Evolutionary conservation across 495 filamentous ascomycete genomes (phyloP).

Genomic region (Astrothelium subdiscretum): DNA sequence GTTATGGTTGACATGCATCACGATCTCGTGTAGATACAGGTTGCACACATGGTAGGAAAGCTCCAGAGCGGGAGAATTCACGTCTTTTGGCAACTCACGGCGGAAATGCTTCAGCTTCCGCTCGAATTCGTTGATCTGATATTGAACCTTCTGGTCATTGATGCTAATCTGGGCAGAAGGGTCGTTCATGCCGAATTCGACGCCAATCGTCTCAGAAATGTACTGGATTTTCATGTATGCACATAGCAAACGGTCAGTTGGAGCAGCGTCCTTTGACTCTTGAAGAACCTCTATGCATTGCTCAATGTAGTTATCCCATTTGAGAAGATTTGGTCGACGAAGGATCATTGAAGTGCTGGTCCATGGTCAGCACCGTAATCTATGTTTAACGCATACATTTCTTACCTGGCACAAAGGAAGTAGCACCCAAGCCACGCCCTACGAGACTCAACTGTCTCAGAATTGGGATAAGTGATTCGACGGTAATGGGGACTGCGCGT

Average conservation of each 20-base stretch:
- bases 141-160: conserved; percentile 60
- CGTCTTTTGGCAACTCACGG: conserved; percentile 38
- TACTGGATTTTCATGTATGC: conserved; percentile 68
- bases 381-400: not conserved
- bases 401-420: conserved; percentile 53
- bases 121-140: conserved; percentile 64
- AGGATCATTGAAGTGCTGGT: conserved; percentile 64
- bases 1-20: conserved; percentile 60
- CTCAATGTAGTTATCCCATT: conserved; percentile 75
- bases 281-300: conserved; percentile 71
- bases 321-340: conserved; percentile 67
- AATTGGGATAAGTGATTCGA: conserved; percentile 9
- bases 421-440: conserved; percentile 77
- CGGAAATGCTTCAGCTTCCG: conserved; percentile 61
- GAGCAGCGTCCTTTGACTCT: conserved; percentile 54
- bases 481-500: not conserved
- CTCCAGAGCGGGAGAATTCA: conserved; percentile 36
- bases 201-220: conserved; percentile 70
- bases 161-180: conserved; percentile 51
- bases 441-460: conserved; percentile 58
- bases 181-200: conserved; percentile 69
- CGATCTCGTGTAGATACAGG: conserved; percentile 81
- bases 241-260: conserved; percentile 60
- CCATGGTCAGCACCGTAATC: conserved; percentile 4
- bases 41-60: conserved; percentile 54